A percentile compares a stretch with the other conserved stretches of the same genome.
phyloP scores from a whole-genome alignment of 2,329 filamentous ascomycete genomes.

The Sordariomycetes sp. region DNA sequence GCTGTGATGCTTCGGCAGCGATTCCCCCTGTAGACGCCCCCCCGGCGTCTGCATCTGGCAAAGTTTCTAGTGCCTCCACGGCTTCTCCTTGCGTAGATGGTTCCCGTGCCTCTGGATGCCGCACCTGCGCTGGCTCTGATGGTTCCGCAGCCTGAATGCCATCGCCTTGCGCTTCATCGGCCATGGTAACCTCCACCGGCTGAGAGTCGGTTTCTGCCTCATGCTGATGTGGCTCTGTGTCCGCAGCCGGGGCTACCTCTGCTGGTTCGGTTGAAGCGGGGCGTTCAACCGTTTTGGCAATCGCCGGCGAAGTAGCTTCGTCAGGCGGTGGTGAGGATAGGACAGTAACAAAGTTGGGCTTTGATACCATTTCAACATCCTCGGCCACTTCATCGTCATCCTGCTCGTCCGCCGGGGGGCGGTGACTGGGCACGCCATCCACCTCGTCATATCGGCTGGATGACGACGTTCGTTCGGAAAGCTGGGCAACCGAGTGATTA shows the following conservation, averaged over 20 bases:
- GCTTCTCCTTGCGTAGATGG: background rate
- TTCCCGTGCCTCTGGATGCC: background rate
- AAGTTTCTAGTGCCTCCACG: no score
- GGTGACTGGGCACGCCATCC: background rate
- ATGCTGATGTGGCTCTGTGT: background rate
- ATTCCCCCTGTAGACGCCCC: no score
- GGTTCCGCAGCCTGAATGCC: background rate
- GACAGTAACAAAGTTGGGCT: background rate
- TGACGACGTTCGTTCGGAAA: background rate
- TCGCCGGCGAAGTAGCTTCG: background rate
- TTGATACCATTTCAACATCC: slow-evolving; percentile 1
- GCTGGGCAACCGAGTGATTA: background rate
- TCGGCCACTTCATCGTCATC: background rate
- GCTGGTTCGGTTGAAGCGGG: background rate
- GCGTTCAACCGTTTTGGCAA: background rate
- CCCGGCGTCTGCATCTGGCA: no score
- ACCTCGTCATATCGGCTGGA: slow-evolving; percentile 3
- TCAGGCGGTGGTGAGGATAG: background rate
- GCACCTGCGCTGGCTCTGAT: background rate
- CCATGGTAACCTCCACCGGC: background rate
- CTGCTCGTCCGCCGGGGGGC: background rate
- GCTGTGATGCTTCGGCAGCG: background rate
- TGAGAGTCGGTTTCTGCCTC: background rate
- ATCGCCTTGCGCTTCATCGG: background rate
- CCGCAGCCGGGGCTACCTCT: background rate